Conservation (phyloP, 306 rosid genomes). For the Vigna hirtella region DNA sequence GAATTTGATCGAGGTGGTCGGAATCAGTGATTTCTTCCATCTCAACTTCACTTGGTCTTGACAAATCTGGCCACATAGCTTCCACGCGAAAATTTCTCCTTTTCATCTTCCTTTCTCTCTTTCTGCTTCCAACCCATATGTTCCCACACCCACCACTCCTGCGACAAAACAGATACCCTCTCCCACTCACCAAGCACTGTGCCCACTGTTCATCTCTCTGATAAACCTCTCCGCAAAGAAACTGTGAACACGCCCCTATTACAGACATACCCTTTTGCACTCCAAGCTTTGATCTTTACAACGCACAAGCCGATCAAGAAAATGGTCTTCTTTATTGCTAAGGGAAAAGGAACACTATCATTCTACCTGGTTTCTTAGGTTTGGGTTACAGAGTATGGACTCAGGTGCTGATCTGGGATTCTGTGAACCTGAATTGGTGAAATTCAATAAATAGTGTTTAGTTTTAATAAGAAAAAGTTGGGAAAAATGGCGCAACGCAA, state of each 20-base stretch:
- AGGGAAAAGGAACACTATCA: slow-evolving; percentile 11
- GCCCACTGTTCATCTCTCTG: slow-evolving; percentile 56
- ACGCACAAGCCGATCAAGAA: no score
- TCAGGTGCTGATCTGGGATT: background rate
- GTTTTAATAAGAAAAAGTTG: background rate
- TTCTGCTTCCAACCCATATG: slow-evolving; percentile 48
- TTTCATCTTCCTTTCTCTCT: slow-evolving; percentile 45
- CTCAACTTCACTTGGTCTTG: slow-evolving; percentile 58
- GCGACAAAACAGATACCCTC: slow-evolving; percentile 34
- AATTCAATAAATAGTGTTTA: background rate
- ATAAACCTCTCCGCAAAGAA: slow-evolving; percentile 52
- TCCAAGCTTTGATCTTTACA: background rate
- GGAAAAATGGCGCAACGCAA: no score
- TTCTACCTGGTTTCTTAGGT: background rate
- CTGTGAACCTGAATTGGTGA: background rate
- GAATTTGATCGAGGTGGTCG: slow-evolving; percentile 79
- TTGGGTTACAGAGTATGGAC: background rate
- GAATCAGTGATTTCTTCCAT: slow-evolving; percentile 69
- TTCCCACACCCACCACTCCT: slow-evolving; percentile 49
- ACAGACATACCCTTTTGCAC: slow-evolving; percentile 65
- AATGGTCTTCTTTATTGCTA: background rate
- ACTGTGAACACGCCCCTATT: slow-evolving; percentile 61
- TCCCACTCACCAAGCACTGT: slow-evolving; percentile 23
- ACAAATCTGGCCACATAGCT: slow-evolving; percentile 72
- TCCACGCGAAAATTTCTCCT: slow-evolving; percentile 54